A percentile compares a stretch with the other conserved stretches of the same genome.
phyloP scores from a whole-genome alignment of 805 yeast genomes.

The Limtongia smithiae region DNA sequence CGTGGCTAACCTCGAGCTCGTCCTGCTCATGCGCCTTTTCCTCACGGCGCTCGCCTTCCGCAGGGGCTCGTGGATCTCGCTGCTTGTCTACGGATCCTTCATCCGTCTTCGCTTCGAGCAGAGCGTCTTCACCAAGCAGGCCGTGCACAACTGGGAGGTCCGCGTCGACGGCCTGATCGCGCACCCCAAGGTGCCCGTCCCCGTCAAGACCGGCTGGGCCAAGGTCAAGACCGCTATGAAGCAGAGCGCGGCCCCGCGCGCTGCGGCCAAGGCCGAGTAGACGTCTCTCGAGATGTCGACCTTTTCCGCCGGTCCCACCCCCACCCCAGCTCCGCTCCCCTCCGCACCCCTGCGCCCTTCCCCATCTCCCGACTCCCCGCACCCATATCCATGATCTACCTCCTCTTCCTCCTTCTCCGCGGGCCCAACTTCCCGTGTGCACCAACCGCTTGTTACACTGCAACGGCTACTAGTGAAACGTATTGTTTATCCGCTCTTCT shows the following conservation, averaged over 20 bases:
- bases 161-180: slow-evolving; percentile 57
- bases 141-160: slow-evolving; percentile 66
- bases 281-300: not conserved
- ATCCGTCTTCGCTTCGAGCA: slow-evolving; percentile 75
- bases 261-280: slow-evolving; percentile 24
- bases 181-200: slow-evolving; percentile 52
- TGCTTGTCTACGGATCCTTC: slow-evolving; percentile 54
- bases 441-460: too few species aligned
- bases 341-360: too few species aligned
- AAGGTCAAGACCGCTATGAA: slow-evolving; percentile 40
- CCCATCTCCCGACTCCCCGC: too few species aligned
- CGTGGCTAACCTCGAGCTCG: slow-evolving; percentile 59
- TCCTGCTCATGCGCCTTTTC: slow-evolving; percentile 42
- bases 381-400: too few species aligned
- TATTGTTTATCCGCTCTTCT: too few species aligned
- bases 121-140: slow-evolving; percentile 66
- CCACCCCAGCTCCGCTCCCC: not conserved
- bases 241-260: slow-evolving; percentile 16
- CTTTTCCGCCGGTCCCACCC: not conserved
- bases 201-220: slow-evolving; percentile 50
- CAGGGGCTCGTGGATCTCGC: slow-evolving; percentile 54
- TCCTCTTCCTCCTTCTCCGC: too few species aligned
- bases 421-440: too few species aligned
- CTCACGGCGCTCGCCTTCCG: slow-evolving; percentile 56
- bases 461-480: too few species aligned